Evolutionary conservation across 164 flowering plant genomes (phyloP), one percentile per base, ranked within the genome.

Genomic region (Houttuynia cordata): DNA sequence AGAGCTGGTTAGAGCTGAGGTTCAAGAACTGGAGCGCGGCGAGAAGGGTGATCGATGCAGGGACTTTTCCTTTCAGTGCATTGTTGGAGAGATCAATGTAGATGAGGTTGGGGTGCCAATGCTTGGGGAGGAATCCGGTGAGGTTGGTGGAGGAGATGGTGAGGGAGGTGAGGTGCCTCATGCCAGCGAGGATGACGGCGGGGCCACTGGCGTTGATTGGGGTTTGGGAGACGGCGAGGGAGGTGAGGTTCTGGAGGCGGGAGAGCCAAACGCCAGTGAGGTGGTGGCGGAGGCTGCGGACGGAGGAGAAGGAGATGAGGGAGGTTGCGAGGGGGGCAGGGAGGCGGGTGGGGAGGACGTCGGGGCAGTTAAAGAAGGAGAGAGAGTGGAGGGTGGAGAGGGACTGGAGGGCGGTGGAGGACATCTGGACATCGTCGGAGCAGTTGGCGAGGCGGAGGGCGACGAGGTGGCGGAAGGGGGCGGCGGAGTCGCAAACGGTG

Each of bases 401-500:
- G 57, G 97, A 79, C 51, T 76, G 73, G 67, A 89, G 83, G 62
- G 97, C 90, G 1, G 97, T 82, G 74, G 52, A 61, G 64, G 97
- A 83, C 41, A 93, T 67, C 2, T 81, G 68, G 54, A 83, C 77
- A 62, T 84, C 88, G 67, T 73, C 75, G 52, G 97, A 84, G 78
- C 98, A 93, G 81, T 93, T 90, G 61, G 74, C 25, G 74, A 93
- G 86, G 61, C 57, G 80, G 67, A 93, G 90, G 55, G 88, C 79
- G 74, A 76, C 5, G 73, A 93, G 87, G 77, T 83, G 96, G 71
- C 88, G 81, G 72, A 86, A 87, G 59, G 98, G 98, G 39, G 61
- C 61, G 61, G 79, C 53, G 67, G 78, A 23, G 81, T 93, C 93
- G 66, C 98, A 89, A 62, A 71, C 56, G 61, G n/a, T n/a, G 84